These are phyloP conservation scores for Talaromyces sp. DNA, from an alignment of 2,329 filamentous ascomycete species.

Conservation along the genomic window DNA sequence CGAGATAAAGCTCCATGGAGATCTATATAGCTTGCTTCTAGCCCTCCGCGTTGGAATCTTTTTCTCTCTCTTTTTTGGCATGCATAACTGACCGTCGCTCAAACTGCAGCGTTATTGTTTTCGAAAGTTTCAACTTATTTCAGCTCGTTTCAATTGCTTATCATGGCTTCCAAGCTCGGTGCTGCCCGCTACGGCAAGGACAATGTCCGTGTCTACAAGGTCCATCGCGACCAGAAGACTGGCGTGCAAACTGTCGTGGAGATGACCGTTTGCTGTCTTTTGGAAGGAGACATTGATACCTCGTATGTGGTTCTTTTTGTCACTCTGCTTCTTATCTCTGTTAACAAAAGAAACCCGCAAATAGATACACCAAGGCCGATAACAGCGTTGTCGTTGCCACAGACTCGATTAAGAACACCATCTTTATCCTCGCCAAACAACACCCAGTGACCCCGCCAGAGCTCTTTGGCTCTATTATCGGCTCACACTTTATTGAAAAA, in stretches of 20 bases:
- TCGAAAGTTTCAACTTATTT: not conserved
- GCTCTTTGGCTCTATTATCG: slow-evolving; percentile 79
- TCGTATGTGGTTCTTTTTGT: slow-evolving; percentile 51
- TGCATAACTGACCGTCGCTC: not conserved
- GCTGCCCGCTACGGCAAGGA: slow-evolving; percentile 62
- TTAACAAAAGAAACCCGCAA: not conserved
- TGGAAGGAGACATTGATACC: slow-evolving; percentile 86
- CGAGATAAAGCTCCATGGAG: not conserved
- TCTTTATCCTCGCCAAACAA: slow-evolving; percentile 92
- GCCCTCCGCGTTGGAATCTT: not conserved
- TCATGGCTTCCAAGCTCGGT: slow-evolving; percentile 35
- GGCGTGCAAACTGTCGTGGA: slow-evolving; percentile 82
- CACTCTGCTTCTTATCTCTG: not conserved
- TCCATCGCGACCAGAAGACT: slow-evolving; percentile 70
- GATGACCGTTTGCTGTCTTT: slow-evolving; percentile 87
- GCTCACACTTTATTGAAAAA: slow-evolving; percentile 78
- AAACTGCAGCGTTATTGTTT: not conserved
- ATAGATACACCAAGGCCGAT: slow-evolving; percentile 84
- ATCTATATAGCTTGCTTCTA: not conserved
- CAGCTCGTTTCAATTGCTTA: not conserved
- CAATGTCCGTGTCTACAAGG: slow-evolving; percentile 97
- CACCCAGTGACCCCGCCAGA: slow-evolving; percentile 89
- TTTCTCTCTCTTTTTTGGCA: not conserved
- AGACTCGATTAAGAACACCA: slow-evolving; percentile 96
- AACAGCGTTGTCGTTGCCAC: slow-evolving; percentile 95